These are phyloP conservation scores for Neobulgaria alba DNA, from an alignment of 2,329 filamentous ascomycete species.

Conservation along the genomic window DNA sequence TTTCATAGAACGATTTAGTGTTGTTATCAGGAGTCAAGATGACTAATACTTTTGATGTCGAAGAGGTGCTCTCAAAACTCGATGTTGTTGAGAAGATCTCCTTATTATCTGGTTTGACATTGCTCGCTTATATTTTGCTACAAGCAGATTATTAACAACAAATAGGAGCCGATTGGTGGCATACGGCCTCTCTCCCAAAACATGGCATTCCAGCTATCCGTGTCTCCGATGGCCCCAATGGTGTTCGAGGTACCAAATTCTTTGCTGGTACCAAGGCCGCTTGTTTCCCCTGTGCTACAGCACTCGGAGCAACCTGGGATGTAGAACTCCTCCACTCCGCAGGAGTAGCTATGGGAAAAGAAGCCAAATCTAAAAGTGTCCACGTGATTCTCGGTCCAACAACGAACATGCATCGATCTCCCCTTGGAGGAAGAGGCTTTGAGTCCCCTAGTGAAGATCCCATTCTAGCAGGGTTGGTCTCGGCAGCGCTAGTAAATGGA, in stretches of 20 bases:
- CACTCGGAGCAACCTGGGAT: constrained; percentile 58
- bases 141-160: constrained; percentile 8
- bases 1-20: too few species aligned
- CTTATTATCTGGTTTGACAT: constrained; percentile 37
- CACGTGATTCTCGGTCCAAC: constrained; percentile 64
- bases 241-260: constrained; percentile 28
- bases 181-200: constrained; percentile 25
- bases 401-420: constrained; percentile 40
- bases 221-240: constrained; percentile 30
- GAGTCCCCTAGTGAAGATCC: constrained; percentile 42
- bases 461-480: constrained; percentile 36
- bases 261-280: constrained; percentile 35
- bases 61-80: constrained; percentile 45
- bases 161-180: constrained; percentile 28
- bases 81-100: constrained; percentile 44
- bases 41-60: constrained; percentile 37
- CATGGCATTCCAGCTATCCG: constrained; percentile 28
- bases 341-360: constrained; percentile 57
- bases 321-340: constrained; percentile 51
- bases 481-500: constrained; percentile 36
- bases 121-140: not conserved
- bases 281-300: constrained; percentile 37
- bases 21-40: not conserved
- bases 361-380: constrained; percentile 59
- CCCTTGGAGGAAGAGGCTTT: constrained; percentile 40